These are phyloP conservation scores for Xylaria polymorpha DNA, from an alignment of 2,329 filamentous ascomycete genomes.

Conservation along the genomic window DNA sequence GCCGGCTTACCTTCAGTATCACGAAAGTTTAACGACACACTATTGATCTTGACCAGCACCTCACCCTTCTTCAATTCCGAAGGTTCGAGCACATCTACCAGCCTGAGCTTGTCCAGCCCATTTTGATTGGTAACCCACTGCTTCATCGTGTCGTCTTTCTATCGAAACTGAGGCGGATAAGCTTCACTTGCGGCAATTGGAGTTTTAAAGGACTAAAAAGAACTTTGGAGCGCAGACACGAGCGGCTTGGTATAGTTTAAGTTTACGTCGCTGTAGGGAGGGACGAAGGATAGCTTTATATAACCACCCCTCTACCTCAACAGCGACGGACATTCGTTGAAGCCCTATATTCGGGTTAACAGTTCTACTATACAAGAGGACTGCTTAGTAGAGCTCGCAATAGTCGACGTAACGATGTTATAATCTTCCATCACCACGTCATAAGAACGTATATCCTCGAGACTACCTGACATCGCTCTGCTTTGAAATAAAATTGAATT, in stretches of 20 bases:
- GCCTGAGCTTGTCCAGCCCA: conserved; percentile 65
- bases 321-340: no score
- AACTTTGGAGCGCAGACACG: background rate
- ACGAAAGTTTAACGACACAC: conserved; percentile 63
- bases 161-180: background rate
- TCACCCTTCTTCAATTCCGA: conserved; percentile 60
- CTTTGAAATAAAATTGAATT: background rate
- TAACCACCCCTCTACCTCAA: no score
- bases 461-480: background rate
- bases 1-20: conserved; percentile 59
- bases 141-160: conserved; percentile 43
- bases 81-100: conserved; percentile 59
- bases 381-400: conserved; percentile 10
- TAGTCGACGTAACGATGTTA: background rate
- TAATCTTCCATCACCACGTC: background rate
- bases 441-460: background rate
- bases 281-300: no score
- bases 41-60: conserved; percentile 60
- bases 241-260: background rate
- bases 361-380: conserved; percentile 1
- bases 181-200: background rate
- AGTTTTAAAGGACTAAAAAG: background rate
- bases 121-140: conserved; percentile 68
- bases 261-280: no score
- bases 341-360: no score